Base-by-base conservation (phyloP, 352 stramenopile species). In the Phytophthora citrophthora region DNA sequence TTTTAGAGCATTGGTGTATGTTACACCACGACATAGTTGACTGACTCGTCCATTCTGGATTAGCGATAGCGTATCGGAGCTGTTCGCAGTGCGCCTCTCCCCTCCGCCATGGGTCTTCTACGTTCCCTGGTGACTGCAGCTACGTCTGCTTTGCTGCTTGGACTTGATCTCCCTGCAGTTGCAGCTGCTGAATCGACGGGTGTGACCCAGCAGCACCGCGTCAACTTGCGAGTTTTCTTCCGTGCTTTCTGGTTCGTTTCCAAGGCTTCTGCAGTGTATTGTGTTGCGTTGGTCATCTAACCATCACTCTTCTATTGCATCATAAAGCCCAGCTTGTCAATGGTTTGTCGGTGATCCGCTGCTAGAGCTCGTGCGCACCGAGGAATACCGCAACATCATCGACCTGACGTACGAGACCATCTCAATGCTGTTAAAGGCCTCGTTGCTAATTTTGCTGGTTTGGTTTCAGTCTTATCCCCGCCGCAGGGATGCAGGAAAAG, bases 311-410 rank as follows among this genome's bases (percentile, higher is more conserved):
- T 1, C 45, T 38, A 5, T 39, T 56, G 3, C 39, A 7, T n/a
- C 31, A 15, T 47, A 20, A 46, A 92, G 86, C 46, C 83, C 86
- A 10, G 84, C 86, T n/a, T 93, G 86, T 34, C 81, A 93, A 74
- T 93, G 83, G 83, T 92, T 90, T 41, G 77, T 93, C 15, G 76
- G 75, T 20, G 79, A 90, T 47, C 84, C 85, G 57, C 56, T 95
- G 16, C 56, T 93, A 34, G 76, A 90, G 52, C 78, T 95, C 48
- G 66, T 95, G 44, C 71, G 77, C 23, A 81, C 81, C 36, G 74
- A 89, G 52, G 70, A 90, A 66, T 92, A 89, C 51, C 83, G 81
- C 50, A 85, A 87, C 39, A 83, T 94, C 55, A 45, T 91, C 24
- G 51, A 93, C 26, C 59, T 94, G 50, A 81, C 74, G 86, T 94